Evolutionary conservation across 1,284 basidiomycete genomes (phyloP).

Genomic region (Schizophyllum commune): DNA sequence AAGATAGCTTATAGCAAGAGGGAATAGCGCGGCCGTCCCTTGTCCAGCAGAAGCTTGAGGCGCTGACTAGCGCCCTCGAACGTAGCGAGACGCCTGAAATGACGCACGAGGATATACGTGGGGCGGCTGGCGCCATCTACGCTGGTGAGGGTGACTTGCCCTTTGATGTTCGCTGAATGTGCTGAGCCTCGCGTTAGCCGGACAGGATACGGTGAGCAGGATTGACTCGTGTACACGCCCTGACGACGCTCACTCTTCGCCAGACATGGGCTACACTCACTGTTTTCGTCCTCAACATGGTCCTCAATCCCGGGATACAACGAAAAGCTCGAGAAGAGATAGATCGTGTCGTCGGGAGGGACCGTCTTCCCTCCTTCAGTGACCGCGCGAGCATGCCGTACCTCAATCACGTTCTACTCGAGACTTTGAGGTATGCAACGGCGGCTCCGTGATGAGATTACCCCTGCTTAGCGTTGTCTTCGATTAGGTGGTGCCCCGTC

Average conservation of each 20-base stretch:
- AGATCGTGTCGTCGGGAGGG: conserved; percentile 19
- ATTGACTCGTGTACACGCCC: neutral
- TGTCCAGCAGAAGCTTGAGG: conserved; percentile 18
- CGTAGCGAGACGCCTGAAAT: conserved; percentile 9
- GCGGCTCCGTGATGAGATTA: neutral
- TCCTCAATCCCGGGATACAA: conserved; percentile 26
- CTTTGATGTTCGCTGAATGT: too few relatives aligned
- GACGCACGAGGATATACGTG: conserved; percentile 15
- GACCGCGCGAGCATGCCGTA: conserved; percentile 27
- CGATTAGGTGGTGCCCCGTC: conserved; percentile 12
- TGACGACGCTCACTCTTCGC: neutral
- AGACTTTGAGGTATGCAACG: conserved; percentile 9
- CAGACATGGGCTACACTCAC: conserved; percentile 16
- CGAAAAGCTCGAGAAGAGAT: conserved; percentile 22
- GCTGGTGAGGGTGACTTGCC: neutral
- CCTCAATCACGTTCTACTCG: conserved; percentile 24
- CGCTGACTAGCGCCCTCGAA: conserved; percentile 6
- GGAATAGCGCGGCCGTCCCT: conserved; percentile 12
- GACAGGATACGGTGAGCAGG: conserved; percentile 3
- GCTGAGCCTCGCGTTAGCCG: conserved; percentile 1
- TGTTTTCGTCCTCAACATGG: conserved; percentile 28
- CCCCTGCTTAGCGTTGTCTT: neutral
- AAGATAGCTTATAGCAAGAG: neutral
- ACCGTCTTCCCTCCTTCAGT: conserved; percentile 23
- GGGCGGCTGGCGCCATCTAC: conserved; percentile 15